Conservation (phyloP, 2,329 filamentous ascomycete species). For the Trichoderma arundinaceum region DNA sequence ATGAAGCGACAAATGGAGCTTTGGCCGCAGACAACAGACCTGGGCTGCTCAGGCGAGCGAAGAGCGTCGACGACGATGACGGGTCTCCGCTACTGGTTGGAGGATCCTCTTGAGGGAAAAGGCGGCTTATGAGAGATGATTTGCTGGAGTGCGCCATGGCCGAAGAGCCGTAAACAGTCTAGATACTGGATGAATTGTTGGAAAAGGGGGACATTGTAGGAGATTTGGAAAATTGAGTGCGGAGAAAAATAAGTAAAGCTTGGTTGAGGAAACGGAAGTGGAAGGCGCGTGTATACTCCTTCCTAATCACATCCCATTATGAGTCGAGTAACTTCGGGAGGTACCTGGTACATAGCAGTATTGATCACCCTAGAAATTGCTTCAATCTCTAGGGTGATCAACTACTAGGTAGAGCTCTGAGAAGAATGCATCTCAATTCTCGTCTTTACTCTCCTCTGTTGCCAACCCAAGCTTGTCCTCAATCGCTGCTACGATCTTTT, state of each 20-base stretch:
- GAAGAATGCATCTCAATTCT: neutral
- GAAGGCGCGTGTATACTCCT: neutral
- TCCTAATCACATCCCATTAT: neutral
- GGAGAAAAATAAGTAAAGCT: too few species aligned
- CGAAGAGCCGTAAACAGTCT: neutral
- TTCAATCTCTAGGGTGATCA: neutral
- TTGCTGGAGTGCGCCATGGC: neutral
- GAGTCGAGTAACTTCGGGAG: neutral
- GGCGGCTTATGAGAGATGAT: conserved; percentile 1
- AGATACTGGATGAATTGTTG: too few species aligned
- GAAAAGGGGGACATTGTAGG: neutral
- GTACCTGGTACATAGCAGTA: neutral
- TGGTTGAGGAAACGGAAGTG: neutral
- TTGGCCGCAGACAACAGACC: conserved; percentile 24
- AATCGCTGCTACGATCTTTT: conserved; percentile 70
- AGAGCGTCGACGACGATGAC: conserved; percentile 37
- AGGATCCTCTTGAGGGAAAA: neutral
- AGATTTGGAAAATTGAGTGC: neutral
- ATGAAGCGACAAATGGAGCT: neutral
- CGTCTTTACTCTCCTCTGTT: neutral
- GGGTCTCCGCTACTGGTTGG: neutral
- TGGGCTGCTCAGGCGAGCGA: conserved; percentile 40
- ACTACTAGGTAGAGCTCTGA: neutral
- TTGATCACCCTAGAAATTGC: neutral
- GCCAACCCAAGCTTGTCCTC: conserved; percentile 55